These are phyloP conservation scores for Corchorus capsularis DNA, from an alignment of 345 rosid species.

Conservation along the genomic window DNA sequence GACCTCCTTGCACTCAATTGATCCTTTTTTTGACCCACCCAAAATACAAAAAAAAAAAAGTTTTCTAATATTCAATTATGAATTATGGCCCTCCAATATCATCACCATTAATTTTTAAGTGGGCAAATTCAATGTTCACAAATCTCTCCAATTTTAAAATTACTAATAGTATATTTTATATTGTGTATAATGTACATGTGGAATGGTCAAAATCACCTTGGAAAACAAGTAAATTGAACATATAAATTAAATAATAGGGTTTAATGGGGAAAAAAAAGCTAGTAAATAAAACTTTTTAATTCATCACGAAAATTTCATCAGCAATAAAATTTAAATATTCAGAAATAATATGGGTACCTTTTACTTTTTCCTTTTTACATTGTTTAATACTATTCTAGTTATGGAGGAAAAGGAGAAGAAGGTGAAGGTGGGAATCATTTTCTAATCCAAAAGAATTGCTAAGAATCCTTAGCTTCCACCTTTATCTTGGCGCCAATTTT, in stretches of 20 bases:
- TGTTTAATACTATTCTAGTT: neutral
- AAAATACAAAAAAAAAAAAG: neutral
- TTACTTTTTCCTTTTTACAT: neutral
- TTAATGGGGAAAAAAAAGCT: neutral
- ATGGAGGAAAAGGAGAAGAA: neutral
- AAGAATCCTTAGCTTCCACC: neutral
- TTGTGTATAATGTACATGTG: no score
- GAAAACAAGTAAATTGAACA: neutral
- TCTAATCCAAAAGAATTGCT: neutral
- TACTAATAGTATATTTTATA: neutral
- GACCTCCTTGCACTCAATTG: slow-evolving; percentile 1
- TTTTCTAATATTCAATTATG: neutral
- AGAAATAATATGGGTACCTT: neutral
- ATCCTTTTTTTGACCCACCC: slow-evolving; percentile 22
- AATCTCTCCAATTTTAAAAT: neutral
- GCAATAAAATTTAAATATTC: no score
- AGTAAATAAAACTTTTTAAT: neutral
- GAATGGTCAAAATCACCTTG: neutral
- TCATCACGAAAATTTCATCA: neutral
- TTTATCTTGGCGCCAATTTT: slow-evolving; percentile 29
- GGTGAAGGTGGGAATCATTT: slow-evolving; percentile 2
- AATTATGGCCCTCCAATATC: neutral
- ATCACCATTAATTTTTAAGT: neutral
- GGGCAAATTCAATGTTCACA: slow-evolving; percentile 18
- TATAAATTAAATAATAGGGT: neutral